phyloP scores from a whole-genome alignment of 345 rosid genomes.

The Salix viminalis region DNA sequence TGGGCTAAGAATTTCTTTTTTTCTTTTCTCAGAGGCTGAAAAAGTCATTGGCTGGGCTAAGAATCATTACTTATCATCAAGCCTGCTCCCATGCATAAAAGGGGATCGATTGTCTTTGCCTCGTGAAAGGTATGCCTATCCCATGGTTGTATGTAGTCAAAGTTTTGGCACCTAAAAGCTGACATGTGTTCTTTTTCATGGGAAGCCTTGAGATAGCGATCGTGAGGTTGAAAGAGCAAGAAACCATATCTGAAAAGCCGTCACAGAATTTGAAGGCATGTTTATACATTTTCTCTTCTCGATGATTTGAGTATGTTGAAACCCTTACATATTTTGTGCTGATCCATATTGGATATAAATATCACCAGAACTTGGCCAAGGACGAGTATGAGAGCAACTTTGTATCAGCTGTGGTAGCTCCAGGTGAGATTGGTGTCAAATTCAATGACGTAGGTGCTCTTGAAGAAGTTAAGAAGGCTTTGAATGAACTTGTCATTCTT shows the following conservation, averaged over 20 bases:
- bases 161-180: constrained; percentile 10
- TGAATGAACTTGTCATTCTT: constrained; percentile 95
- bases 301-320: constrained; percentile 5
- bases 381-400: constrained; percentile 87
- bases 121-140: constrained; percentile 60
- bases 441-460: constrained; percentile 97
- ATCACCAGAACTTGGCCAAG: constrained; percentile 73
- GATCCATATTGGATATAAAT: constrained; percentile 20
- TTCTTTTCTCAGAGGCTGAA: constrained; percentile 65
- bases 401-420: constrained; percentile 89
- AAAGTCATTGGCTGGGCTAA: constrained; percentile 95
- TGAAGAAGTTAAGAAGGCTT: constrained; percentile 87
- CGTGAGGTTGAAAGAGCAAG: constrained; percentile 76
- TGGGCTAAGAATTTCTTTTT: not conserved
- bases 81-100: constrained; percentile 54
- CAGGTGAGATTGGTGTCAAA: constrained; percentile 86
- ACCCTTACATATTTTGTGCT: constrained; percentile 7
- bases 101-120: constrained; percentile 72
- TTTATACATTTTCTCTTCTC: constrained; percentile 13
- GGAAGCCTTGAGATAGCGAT: constrained; percentile 85
- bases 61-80: constrained; percentile 77
- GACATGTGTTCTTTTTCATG: constrained; percentile 28
- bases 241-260: constrained; percentile 57
- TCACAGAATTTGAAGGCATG: constrained; percentile 74
- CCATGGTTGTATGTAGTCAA: not conserved